A percentile compares a stretch with the other conserved stretches of the same genome.
phyloP scores from a whole-genome alignment of 176 grass and related monocot species.

The Panicum miliaceum region DNA sequence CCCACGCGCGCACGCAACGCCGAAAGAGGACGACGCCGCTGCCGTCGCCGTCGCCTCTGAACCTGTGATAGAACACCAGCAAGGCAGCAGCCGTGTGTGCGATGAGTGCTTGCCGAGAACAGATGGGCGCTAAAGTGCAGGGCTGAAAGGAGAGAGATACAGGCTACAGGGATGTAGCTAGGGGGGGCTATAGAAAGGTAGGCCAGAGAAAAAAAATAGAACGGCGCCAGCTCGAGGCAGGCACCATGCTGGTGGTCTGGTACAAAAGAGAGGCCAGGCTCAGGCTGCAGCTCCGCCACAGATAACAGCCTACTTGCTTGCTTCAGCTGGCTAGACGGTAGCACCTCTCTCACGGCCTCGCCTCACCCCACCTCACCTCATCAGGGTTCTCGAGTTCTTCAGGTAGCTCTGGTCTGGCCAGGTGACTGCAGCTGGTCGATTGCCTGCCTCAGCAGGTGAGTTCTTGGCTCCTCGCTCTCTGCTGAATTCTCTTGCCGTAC shows the following conservation, averaged over 20 bases:
- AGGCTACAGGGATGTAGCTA: constrained; percentile 8
- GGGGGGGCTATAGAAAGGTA: not conserved
- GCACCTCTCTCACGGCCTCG: not conserved
- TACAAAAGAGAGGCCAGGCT: constrained; percentile 15
- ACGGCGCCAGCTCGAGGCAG: constrained; percentile 32
- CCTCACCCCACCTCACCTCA: too few relatives aligned
- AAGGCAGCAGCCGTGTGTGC: not conserved
- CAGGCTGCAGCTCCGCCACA: not conserved
- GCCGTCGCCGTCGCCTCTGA: not conserved
- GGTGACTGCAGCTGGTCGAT: not conserved
- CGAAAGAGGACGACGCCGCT: not conserved
- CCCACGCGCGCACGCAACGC: constrained; percentile 38
- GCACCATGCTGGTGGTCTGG: constrained; percentile 6
- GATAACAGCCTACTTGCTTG: not conserved
- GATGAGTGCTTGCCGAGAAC: constrained; percentile 4
- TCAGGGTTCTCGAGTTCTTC: not conserved
- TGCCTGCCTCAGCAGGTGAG: constrained; percentile 15
- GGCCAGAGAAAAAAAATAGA: not conserved
- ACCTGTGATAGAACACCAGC: not conserved
- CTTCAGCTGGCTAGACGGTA: not conserved
- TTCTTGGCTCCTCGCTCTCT: not conserved
- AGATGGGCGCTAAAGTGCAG: not conserved
- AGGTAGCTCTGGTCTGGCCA: not conserved
- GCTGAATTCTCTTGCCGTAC: not conserved
- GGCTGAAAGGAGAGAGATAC: constrained; percentile 30